Evolutionary conservation across 2,329 filamentous ascomycete genomes (phyloP).

Genomic region (Basipetospora chlamydospora): DNA sequence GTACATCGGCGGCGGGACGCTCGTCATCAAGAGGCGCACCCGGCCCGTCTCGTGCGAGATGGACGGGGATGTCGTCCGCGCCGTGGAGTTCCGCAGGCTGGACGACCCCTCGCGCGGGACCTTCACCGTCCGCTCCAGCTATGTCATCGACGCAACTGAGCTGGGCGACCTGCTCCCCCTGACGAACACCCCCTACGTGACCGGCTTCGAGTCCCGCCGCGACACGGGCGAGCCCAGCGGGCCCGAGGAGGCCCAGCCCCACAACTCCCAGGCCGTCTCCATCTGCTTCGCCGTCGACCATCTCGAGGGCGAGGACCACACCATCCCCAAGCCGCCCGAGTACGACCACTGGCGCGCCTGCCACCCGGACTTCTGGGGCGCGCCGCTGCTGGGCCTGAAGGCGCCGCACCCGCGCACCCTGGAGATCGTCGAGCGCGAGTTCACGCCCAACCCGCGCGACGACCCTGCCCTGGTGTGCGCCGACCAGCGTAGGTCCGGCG

Average conservation of each 20-base stretch:
- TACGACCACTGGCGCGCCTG: constrained; percentile 13
- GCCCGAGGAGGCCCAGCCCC: constrained; percentile 13
- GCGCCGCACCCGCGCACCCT: constrained; percentile 14
- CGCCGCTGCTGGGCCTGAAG: constrained; percentile 11
- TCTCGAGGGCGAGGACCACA: constrained; percentile 13
- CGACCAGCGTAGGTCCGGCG: constrained; percentile 13
- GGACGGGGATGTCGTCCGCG: constrained; percentile 4
- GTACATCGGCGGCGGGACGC: constrained; percentile 11
- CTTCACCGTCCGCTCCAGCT: constrained; percentile 8
- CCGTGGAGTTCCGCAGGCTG: constrained; percentile 7
- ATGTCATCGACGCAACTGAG: constrained; percentile 10
- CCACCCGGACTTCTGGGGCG: constrained; percentile 15
- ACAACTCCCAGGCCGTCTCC: constrained; percentile 15
- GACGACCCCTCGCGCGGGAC: constrained; percentile 3
- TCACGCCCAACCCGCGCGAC: constrained; percentile 14
- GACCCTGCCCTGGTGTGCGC: constrained; percentile 12
- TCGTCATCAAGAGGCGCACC: constrained; percentile 11
- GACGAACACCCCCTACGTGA: constrained; percentile 13
- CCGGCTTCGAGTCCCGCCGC: constrained; percentile 12
- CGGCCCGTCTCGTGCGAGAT: constrained; percentile 12
- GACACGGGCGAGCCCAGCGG: constrained; percentile 15
- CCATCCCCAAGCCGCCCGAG: constrained; percentile 10
- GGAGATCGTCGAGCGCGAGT: constrained; percentile 14
- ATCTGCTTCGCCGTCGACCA: constrained; percentile 16
- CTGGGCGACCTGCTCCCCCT: constrained; percentile 12